Percentiles rank a stretch among this genome's conserved stretches.
Conservation (phyloP, 345 rosid species). For the Gossypium mustelinum region DNA sequence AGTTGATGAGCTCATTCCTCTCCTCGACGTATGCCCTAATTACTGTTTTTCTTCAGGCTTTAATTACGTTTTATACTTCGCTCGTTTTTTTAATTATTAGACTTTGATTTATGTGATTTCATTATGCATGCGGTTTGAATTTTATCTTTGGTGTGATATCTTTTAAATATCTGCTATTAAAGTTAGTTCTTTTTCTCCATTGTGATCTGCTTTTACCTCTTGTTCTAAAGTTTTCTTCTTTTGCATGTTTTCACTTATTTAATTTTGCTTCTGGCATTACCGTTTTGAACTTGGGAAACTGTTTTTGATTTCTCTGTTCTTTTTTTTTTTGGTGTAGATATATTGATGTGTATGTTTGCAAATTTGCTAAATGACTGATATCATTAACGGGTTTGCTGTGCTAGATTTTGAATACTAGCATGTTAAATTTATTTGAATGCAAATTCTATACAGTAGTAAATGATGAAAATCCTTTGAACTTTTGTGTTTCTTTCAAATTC, state of each 20-base stretch:
- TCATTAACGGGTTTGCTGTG: not conserved
- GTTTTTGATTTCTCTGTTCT: not conserved
- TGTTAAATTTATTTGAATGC: not conserved
- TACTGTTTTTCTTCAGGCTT: too few relatives aligned
- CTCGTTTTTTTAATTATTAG: too few relatives aligned
- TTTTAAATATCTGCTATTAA: too few relatives aligned
- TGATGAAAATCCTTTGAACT: not conserved
- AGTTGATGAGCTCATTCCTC: slow-evolving; percentile 66
- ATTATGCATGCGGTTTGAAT: too few relatives aligned
- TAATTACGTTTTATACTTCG: too few relatives aligned
- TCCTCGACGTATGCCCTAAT: slow-evolving; percentile 64
- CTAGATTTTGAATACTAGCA: not conserved
- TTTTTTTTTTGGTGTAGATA: not conserved
- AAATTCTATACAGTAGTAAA: not conserved
- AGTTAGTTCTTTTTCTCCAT: not conserved
- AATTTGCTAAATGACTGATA: slow-evolving; percentile 1
- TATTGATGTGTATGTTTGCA: not conserved
- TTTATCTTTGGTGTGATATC: too few relatives aligned
- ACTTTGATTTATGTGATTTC: too few relatives aligned
- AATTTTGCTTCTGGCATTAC: not conserved
- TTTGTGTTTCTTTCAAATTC: not conserved
- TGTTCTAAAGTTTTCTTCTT: not conserved
- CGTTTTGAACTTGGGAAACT: not conserved
- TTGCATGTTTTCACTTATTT: not conserved
- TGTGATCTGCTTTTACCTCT: not conserved